Evolutionary conservation across 1,284 basidiomycete species (phyloP), one percentile per base, ranked within the genome.

Genomic region (Cryptococcus sp.): DNA sequence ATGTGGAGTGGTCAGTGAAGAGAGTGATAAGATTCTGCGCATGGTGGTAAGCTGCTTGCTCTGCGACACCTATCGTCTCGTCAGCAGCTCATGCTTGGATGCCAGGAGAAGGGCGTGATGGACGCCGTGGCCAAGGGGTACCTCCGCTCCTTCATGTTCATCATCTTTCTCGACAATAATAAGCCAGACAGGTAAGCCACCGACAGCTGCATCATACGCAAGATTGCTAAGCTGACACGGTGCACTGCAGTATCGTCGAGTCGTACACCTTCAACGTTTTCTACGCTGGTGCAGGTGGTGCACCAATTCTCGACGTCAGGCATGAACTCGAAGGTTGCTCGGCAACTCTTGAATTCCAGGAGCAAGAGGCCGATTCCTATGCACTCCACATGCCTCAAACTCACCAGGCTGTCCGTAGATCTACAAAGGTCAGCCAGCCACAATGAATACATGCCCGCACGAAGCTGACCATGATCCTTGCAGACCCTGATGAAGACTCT

Each of bases 201-300:
- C n/a, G n/a, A n/a, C n/a, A 9, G 9, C 28, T 9, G 28, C 28
- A 4, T 4, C 7, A 38, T 0, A 1, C 28, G n/a, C 28, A n/a
- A 33, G 13, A 53, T 42, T 11, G 24, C 36, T 12, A 38, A 1
- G 36, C 24, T 57, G 47, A 53, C 40, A 18, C 11, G 16, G 16
- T 13, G 18, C 11, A 16, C 9, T 9, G 28, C 54, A 69, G 67
- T n/a, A 60, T 66, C 13, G 21, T 69, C 16, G 67, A 69, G 46
- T 57, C 66, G 0, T 67, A 66, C 49, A 65, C 63, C 0, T 62
- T 71, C 53, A 65, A 65, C 46, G 69, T 71, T 48, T 50, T 36
- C 33, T 69, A 70, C 52, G 33, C 53, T 12, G 42, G 37, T 9
- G 9, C 50, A 24, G 53, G 46, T 16, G 35, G 52, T 23, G 21